These are phyloP conservation scores for Staphylotrichum longicolle DNA, from an alignment of 495 filamentous ascomycete genomes.

Conservation along the genomic window DNA sequence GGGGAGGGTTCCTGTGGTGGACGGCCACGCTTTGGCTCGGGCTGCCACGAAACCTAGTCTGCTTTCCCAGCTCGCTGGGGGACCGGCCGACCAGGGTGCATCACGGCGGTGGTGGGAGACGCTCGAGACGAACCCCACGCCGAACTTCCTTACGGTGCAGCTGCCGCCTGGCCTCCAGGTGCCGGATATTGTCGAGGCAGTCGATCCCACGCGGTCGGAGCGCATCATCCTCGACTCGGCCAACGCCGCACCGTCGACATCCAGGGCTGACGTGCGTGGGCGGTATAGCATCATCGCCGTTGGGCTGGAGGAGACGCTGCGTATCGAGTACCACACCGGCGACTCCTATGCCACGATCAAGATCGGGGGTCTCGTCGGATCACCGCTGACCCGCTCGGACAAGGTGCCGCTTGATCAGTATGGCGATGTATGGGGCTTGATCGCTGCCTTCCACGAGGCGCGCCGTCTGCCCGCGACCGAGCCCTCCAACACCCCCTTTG, in stretches of 20 bases:
- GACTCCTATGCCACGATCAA: slow-evolving; percentile 37
- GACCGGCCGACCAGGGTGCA: neutral
- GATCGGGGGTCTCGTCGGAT: slow-evolving; percentile 14
- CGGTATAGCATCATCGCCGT: slow-evolving; percentile 67
- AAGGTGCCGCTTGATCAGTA: slow-evolving; percentile 33
- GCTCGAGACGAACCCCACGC: slow-evolving; percentile 29
- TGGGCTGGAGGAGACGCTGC: slow-evolving; percentile 50
- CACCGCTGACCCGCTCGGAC: slow-evolving; percentile 21
- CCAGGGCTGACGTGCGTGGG: slow-evolving; percentile 51
- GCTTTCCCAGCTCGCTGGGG: slow-evolving; percentile 24
- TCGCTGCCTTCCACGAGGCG: slow-evolving; percentile 58
- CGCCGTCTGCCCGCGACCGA: slow-evolving; percentile 37
- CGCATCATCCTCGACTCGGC: slow-evolving; percentile 57
- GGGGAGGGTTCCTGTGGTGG: slow-evolving; percentile 29
- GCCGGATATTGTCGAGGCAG: slow-evolving; percentile 49
- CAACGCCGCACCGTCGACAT: slow-evolving; percentile 38
- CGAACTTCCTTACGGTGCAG: slow-evolving; percentile 32
- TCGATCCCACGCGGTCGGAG: slow-evolving; percentile 42
- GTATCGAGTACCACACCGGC: slow-evolving; percentile 53
- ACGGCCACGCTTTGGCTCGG: slow-evolving; percentile 22
- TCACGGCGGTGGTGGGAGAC: slow-evolving; percentile 29
- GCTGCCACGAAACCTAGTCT: slow-evolving; percentile 32
- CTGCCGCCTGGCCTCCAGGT: slow-evolving; percentile 40
- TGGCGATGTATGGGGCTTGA: slow-evolving; percentile 54
- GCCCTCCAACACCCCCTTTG: slow-evolving; percentile 57